Evolutionary conservation across 306 rosid genomes (phyloP).

Genomic region (Cicer judaicum): DNA sequence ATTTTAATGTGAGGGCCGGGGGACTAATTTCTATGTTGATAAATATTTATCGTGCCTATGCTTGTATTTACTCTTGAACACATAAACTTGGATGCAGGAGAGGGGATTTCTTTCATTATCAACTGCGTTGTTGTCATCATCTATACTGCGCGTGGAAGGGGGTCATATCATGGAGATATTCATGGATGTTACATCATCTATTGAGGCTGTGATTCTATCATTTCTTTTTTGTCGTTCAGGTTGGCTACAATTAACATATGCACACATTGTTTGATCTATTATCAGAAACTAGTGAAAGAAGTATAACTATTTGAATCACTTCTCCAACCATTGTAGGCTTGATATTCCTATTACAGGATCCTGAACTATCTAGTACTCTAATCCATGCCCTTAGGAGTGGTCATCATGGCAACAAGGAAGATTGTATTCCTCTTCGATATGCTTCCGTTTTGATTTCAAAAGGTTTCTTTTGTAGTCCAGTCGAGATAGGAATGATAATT

Average conservation of each 20-base stretch:
- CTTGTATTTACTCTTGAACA: slow-evolving; percentile 5
- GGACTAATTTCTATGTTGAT: slow-evolving; percentile 20
- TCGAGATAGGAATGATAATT: slow-evolving; percentile 78
- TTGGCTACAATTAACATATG: slow-evolving; percentile 42
- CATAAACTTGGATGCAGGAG: slow-evolving; percentile 66
- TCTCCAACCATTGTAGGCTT: slow-evolving; percentile 63
- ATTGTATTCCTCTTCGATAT: slow-evolving; percentile 87
- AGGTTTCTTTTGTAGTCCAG: slow-evolving; percentile 84
- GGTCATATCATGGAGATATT: slow-evolving; percentile 68
- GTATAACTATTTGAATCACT: slow-evolving; percentile 36
- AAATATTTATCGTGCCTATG: slow-evolving; percentile 12
- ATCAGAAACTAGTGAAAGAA: slow-evolving; percentile 37
- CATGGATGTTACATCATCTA: slow-evolving; percentile 80
- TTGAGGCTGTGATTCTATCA: slow-evolving; percentile 84
- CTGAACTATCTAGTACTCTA: slow-evolving; percentile 80
- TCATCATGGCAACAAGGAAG: slow-evolving; percentile 69
- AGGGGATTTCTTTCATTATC: slow-evolving; percentile 94
- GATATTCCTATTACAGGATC: slow-evolving; percentile 83
- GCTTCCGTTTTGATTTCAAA: slow-evolving; percentile 82
- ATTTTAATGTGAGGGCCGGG: slow-evolving; percentile 32
- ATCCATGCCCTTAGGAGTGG: slow-evolving; percentile 74
- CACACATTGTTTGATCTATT: slow-evolving; percentile 36
- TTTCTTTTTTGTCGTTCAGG: slow-evolving; percentile 94
- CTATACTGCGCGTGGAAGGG: slow-evolving; percentile 64
- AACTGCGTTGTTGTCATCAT: slow-evolving; percentile 85